Percentiles rank a stretch among this genome's conserved stretches.
phyloP scores from a whole-genome alignment of 306 rosid genomes.

The Vigna unguiculata region DNA sequence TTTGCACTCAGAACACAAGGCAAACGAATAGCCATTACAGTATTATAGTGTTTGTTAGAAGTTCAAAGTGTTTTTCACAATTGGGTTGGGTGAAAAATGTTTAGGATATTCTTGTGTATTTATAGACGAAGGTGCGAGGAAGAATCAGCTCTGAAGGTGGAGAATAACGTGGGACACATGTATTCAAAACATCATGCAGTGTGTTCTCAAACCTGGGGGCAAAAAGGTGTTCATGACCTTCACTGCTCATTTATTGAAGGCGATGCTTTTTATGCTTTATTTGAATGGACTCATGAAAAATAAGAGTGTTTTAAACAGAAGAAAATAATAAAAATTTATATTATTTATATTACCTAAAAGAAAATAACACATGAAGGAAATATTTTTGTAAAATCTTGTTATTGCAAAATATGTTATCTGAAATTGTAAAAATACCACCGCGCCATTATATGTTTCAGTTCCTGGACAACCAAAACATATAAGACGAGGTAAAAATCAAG shows the following conservation, averaged over 20 bases:
- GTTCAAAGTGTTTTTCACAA: conserved; percentile 20
- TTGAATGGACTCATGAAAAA: no score
- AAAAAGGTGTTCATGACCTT: conserved; percentile 30
- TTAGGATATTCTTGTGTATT: background rate
- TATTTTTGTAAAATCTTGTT: no score
- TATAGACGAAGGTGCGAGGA: conserved; percentile 37
- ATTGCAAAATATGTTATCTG: no score
- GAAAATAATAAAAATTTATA: no score
- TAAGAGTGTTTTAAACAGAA: no score
- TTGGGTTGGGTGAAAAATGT: background rate
- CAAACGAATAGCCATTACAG: conserved; percentile 46
- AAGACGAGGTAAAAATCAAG: no score
- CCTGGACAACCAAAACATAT: no score
- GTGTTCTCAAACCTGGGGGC: conserved; percentile 31
- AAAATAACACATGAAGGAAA: no score
- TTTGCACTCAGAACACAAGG: conserved; percentile 44
- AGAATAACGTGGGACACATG: conserved; percentile 16
- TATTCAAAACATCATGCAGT: conserved; percentile 45
- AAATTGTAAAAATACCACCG: no score
- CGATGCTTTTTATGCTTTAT: background rate
- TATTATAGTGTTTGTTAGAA: background rate
- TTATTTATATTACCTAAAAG: no score
- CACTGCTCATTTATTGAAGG: conserved; percentile 9
- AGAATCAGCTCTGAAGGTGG: conserved; percentile 33
- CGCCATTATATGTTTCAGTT: no score